Conservation (phyloP, 2,329 filamentous ascomycete species). For the Fusarium sp. region DNA sequence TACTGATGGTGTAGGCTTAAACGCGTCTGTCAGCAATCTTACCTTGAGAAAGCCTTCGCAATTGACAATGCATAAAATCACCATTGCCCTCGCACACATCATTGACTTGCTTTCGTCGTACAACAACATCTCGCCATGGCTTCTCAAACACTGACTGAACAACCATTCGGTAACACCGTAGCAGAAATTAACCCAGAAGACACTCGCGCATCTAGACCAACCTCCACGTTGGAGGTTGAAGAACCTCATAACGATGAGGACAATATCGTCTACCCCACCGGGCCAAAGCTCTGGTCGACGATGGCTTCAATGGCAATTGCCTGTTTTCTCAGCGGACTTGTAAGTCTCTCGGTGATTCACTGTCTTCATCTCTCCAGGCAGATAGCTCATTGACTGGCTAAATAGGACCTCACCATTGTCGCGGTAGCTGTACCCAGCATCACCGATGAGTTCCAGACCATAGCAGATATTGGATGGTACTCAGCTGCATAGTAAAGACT, state of each 20-base stretch:
- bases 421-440: conserved; percentile 44
- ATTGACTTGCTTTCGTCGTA: rapidly evolving
- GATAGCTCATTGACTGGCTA: rapidly evolving
- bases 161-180: neutral
- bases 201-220: neutral
- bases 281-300: conserved; percentile 45
- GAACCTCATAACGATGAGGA: conserved; percentile 16
- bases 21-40: conserved; percentile 18
- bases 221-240: conserved; percentile 15
- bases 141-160: conserved; percentile 2
- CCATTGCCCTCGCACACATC: rapidly evolving
- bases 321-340: conserved; percentile 43
- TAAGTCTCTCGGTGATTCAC: neutral
- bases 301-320: conserved; percentile 44
- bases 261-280: conserved; percentile 14
- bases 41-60: too few relatives aligned
- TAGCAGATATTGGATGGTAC: conserved; percentile 47
- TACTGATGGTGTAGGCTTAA: conserved; percentile 2
- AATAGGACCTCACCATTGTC: conserved; percentile 43
- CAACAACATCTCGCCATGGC: conserved; percentile 2
- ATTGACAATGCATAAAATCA: too few relatives aligned
- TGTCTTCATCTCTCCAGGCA: too few relatives aligned
- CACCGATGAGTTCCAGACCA: conserved; percentile 46
- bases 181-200: neutral
- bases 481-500: conserved; percentile 43